Evolutionary conservation across 768 basidiomycete species (phyloP).

Genomic region (Boletus eberwhitei): DNA sequence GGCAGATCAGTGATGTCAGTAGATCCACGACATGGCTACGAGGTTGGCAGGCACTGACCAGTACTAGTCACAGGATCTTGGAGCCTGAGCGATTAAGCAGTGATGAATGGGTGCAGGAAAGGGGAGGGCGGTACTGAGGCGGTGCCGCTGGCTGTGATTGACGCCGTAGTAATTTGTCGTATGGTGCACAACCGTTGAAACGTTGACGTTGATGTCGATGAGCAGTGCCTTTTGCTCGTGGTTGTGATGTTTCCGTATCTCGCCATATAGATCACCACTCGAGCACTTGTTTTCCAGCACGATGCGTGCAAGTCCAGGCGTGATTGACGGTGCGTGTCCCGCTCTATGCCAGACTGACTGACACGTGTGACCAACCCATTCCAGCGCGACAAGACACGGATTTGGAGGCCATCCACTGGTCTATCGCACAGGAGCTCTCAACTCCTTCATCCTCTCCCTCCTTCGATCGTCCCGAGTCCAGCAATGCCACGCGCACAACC

Average conservation of each 20-base stretch:
- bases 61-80: constrained; percentile 3
- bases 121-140: constrained; percentile 20
- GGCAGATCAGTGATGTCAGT: constrained; percentile 49
- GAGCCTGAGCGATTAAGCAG: background rate
- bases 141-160: constrained; percentile 23
- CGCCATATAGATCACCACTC: constrained; percentile 11
- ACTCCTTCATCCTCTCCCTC: constrained; percentile 27
- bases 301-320: constrained; percentile 13
- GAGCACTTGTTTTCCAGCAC: background rate
- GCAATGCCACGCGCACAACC: constrained; percentile 29
- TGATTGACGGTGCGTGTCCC: constrained; percentile 16
- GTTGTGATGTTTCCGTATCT: constrained; percentile 4
- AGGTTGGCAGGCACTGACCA: background rate
- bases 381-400: constrained; percentile 36
- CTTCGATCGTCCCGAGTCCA: constrained; percentile 44
- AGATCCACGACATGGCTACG: background rate
- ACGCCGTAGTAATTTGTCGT: constrained; percentile 7
- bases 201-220: background rate
- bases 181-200: background rate
- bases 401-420: constrained; percentile 36
- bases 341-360: background rate
- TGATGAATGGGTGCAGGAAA: background rate
- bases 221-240: constrained; percentile 2
- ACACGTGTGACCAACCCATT: background rate
- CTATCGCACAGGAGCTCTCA: constrained; percentile 26